A percentile compares a stretch with the other conserved stretches of the same genome.
Evolutionary conservation across 2,329 filamentous ascomycete species (phyloP).

Genomic region (Shiraia sp.): DNA sequence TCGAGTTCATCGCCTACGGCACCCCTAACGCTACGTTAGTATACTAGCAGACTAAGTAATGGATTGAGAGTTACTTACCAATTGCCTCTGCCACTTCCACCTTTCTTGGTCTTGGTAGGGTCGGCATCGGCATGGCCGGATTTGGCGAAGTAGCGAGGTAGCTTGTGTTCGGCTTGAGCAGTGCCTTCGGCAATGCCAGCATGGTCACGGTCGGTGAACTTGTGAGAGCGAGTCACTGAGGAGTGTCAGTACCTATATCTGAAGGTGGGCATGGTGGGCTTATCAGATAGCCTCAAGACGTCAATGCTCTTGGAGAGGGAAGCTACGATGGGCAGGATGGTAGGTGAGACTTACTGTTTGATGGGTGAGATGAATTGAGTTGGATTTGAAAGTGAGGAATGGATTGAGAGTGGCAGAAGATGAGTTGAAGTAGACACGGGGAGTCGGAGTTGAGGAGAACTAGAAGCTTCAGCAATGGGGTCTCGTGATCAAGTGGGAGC

Average conservation of each 20-base stretch:
- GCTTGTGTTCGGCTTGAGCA: slow-evolving; percentile 68
- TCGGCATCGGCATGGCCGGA: slow-evolving; percentile 77
- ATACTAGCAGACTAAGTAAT: not conserved
- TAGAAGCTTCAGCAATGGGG: slow-evolving; percentile 34
- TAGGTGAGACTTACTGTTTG: slow-evolving; percentile 35
- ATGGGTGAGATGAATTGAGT: slow-evolving; percentile 14
- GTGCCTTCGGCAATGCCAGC: slow-evolving; percentile 75
- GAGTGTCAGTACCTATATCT: slow-evolving; percentile 11
- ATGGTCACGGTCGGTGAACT: slow-evolving; percentile 92
- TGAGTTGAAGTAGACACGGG: slow-evolving; percentile 33
- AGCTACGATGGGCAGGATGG: not conserved
- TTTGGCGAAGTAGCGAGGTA: slow-evolving; percentile 94
- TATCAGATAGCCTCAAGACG: no score
- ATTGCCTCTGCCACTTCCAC: slow-evolving; percentile 88
- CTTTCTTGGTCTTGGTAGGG: slow-evolving; percentile 96
- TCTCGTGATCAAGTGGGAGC: slow-evolving; percentile 37
- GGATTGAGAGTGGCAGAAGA: slow-evolving; percentile 17
- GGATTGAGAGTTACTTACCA: slow-evolving; percentile 66
- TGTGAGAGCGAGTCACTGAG: slow-evolving; percentile 96
- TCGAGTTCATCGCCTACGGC: slow-evolving; percentile 79
- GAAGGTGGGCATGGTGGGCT: not conserved
- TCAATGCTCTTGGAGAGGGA: slow-evolving; percentile 7
- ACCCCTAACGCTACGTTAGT: slow-evolving; percentile 65
- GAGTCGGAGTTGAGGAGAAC: slow-evolving; percentile 28
- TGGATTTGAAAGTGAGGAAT: slow-evolving; percentile 11